Evolutionary conservation across 768 basidiomycete genomes (phyloP), one percentile per base, ranked within the genome.

Genomic region (Rhodocollybia butyracea): DNA sequence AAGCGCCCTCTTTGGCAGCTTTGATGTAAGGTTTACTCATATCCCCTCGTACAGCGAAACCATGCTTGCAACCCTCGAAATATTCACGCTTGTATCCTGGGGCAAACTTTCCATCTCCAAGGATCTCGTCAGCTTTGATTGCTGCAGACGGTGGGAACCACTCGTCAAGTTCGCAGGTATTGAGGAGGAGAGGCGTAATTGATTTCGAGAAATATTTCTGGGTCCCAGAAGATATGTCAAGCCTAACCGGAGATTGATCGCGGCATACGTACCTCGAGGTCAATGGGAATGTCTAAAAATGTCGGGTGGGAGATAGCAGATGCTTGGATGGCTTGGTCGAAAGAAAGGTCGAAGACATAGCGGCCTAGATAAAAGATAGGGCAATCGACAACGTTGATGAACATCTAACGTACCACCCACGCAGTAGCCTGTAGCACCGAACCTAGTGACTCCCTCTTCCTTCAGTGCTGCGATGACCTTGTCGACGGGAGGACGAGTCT

Each of bases 361-460:
- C 64, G 10, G 40, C 40, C n/a, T n/a, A n/a, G n/a, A 41, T 41
- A 19, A 41, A 41, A 41, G 47, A 12, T 11, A 12, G 41, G 17
- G 24, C 13, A 22, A n/a, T 32, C 8, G n/a, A 36, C 2, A 31
- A 24, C 24, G 19, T n/a, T n/a, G n/a, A n/a, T n/a, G 5, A 19
- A 39, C 32, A 5, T n/a, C 11, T 7, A 47, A 51, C 55, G 13
- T 24, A 66, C 60, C 77, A 30, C 74, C 74, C 56, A 73, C 73
- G 63, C 78, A 79, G 63, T 73, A 77, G 1, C 76, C 76, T 0
- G 70, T 72, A 7, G 74, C 73, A 0, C 65, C 76, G 54, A 80
- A 70, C 13, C 61, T 57, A 2, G 66, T 69, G 15, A 80, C 68
- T 40, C 77, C 78, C 26, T 36, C 17, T 27, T 47, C 51, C 26